A percentile compares a stretch with the other conserved stretches of the same genome.
These are phyloP conservation scores for Cercospora janseana DNA, from an alignment of 2,329 filamentous ascomycete genomes.

Conservation along the genomic window DNA sequence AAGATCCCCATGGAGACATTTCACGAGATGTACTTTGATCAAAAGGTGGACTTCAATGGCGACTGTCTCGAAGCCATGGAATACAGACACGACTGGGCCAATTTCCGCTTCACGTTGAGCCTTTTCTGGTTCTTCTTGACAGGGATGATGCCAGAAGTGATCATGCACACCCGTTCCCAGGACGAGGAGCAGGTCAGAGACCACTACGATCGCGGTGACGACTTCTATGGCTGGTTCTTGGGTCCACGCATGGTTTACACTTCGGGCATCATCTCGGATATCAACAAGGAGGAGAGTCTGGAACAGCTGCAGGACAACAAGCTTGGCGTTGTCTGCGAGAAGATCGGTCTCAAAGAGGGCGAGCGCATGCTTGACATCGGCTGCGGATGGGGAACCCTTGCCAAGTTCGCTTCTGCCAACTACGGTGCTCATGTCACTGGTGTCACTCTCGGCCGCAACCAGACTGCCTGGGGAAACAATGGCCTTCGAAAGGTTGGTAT, in stretches of 20 bases:
- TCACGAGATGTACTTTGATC: slow-evolving; percentile 96
- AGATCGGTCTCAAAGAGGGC: slow-evolving; percentile 78
- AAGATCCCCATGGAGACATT: slow-evolving; percentile 92
- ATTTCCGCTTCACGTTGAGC: slow-evolving; percentile 82
- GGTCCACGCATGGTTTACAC: slow-evolving; percentile 99
- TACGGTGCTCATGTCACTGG: slow-evolving; percentile 84
- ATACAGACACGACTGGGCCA: slow-evolving; percentile 96
- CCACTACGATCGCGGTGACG: slow-evolving; percentile 96
- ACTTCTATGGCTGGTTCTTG: slow-evolving; percentile 98
- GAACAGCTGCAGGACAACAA: slow-evolving; percentile 99
- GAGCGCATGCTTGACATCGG: slow-evolving; percentile 90
- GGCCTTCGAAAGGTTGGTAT: slow-evolving; percentile 80
- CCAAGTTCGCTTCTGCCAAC: slow-evolving; percentile 88
- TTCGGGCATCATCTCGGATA: slow-evolving; percentile 86
- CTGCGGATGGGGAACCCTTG: slow-evolving; percentile 96
- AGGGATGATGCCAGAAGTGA: slow-evolving; percentile 82
- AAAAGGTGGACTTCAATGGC: slow-evolving; percentile 91
- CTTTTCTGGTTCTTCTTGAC: slow-evolving; percentile 87
- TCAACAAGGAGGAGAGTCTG: slow-evolving; percentile 81
- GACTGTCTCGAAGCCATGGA: slow-evolving; percentile 86
- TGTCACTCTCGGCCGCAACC: slow-evolving; percentile 91
- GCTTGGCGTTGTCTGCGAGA: slow-evolving; percentile 89
- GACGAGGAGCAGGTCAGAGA: slow-evolving; percentile 97
- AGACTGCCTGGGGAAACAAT: slow-evolving; percentile 94
- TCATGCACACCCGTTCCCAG: slow-evolving; percentile 89